Conservation (phyloP, 1,284 basidiomycete species). For the Macrocystidia cucumis region DNA sequence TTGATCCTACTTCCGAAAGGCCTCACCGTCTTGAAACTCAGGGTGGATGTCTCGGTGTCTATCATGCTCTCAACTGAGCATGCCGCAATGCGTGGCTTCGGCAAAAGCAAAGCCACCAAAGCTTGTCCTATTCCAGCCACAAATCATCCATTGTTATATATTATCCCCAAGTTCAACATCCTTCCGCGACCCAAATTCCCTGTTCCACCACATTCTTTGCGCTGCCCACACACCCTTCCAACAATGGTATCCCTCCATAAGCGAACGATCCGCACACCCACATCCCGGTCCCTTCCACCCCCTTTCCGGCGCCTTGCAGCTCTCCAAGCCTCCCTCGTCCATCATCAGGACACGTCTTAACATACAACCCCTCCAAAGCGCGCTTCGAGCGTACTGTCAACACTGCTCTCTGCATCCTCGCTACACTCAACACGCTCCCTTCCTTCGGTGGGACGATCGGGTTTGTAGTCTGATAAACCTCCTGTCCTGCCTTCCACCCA, state of each 20-base stretch:
- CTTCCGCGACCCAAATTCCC: slow-evolving; percentile 31
- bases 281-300: slow-evolving; percentile 29
- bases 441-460: slow-evolving; percentile 47
- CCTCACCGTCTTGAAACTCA: no score
- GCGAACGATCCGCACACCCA: slow-evolving; percentile 58
- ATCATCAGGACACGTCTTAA: slow-evolving; percentile 24
- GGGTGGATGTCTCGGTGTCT: background rate
- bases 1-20: no score
- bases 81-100: no score
- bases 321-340: slow-evolving; percentile 30
- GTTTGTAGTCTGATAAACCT: slow-evolving; percentile 68
- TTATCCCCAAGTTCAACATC: slow-evolving; percentile 15
- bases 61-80: no score
- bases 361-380: slow-evolving; percentile 38
- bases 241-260: slow-evolving; percentile 49
- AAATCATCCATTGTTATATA: slow-evolving; percentile 2
- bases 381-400: slow-evolving; percentile 41
- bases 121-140: slow-evolving; percentile 3
- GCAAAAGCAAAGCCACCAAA: no score
- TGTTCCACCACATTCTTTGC: slow-evolving; percentile 47
- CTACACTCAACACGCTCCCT: slow-evolving; percentile 44
- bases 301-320: slow-evolving; percentile 41
- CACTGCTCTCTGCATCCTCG: slow-evolving; percentile 55
- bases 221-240: slow-evolving; percentile 61
- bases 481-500: no score